Percentiles rank a stretch among this genome's conserved stretches.
These are phyloP conservation scores for Datura wrightii DNA, from an alignment of 257 asterid genomes.

Conservation along the genomic window DNA sequence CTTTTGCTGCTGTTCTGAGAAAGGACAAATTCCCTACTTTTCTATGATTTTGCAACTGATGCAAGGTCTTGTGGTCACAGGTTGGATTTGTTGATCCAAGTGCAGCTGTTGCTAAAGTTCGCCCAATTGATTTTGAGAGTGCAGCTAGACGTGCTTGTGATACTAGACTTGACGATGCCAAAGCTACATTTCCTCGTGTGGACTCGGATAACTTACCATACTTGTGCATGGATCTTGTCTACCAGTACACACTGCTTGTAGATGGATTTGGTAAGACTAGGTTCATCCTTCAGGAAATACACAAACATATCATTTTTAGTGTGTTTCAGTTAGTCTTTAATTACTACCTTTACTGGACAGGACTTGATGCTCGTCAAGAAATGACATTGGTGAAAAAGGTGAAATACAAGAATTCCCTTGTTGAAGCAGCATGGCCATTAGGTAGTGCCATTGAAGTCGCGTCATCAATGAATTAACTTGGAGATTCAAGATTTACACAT, in stretches of 20 bases:
- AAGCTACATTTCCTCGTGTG: conserved; percentile 61
- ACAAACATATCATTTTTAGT: background rate
- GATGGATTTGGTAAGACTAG: conserved; percentile 84
- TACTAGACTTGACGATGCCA: conserved; percentile 70
- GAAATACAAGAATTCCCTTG: conserved; percentile 46
- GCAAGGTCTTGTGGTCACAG: conserved; percentile 38
- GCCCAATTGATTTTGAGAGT: conserved; percentile 80
- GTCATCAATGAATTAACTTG: conserved; percentile 35
- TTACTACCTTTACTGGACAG: conserved; percentile 32
- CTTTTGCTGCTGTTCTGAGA: background rate
- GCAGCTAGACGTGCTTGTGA: conserved; percentile 92
- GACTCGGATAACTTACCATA: conserved; percentile 76
- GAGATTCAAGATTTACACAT: background rate
- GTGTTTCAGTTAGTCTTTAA: background rate
- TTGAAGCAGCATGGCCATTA: conserved; percentile 60
- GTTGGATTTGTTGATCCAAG: conserved; percentile 76
- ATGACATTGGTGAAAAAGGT: conserved; percentile 55
- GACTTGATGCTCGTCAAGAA: conserved; percentile 50
- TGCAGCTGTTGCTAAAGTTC: conserved; percentile 77
- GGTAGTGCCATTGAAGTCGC: conserved; percentile 59
- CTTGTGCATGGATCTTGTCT: conserved; percentile 96
- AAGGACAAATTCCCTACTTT: background rate
- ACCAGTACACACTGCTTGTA: conserved; percentile 83
- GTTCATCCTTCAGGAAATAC: conserved; percentile 4
- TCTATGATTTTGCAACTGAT: background rate